Conservation (phyloP, 2,329 filamentous ascomycete genomes). For the Arthrobotrys pseudoclavata region DNA sequence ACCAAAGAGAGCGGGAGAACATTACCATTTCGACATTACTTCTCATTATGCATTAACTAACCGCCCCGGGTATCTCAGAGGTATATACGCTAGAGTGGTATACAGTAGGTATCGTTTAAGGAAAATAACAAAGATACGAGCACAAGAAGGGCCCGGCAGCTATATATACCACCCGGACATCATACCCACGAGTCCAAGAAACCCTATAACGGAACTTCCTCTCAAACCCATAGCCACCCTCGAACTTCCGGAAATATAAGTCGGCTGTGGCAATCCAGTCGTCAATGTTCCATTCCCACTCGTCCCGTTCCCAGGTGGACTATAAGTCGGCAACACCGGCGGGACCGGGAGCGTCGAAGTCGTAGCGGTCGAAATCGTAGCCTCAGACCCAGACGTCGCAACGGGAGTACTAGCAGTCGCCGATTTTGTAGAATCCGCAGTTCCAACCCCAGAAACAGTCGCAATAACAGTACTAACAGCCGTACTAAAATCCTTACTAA, state of each 20-base stretch:
- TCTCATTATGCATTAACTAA: slow-evolving; percentile 13
- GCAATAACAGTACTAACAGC: neutral
- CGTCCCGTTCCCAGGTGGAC: slow-evolving; percentile 2
- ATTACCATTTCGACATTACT: neutral
- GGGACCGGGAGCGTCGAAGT: neutral
- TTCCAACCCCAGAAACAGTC: neutral
- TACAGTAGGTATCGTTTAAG: neutral
- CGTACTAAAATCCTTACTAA: neutral
- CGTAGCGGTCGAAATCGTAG: neutral
- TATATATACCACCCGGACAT: slow-evolving; percentile 11
- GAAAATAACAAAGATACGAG: neutral
- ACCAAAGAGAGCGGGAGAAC: neutral
- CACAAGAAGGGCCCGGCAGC: too few species aligned
- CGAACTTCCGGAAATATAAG: neutral
- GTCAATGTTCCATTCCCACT: slow-evolving; percentile 1
- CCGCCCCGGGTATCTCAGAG: slow-evolving; percentile 1
- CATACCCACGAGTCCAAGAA: neutral
- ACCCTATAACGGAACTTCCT: neutral
- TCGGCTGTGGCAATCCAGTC: neutral
- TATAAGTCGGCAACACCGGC: neutral
- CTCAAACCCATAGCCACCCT: neutral
- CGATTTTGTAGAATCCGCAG: neutral
- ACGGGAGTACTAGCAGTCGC: neutral
- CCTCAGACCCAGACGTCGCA: neutral
- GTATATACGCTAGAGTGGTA: slow-evolving; percentile 1